phyloP scores from a whole-genome alignment of 2,329 filamentous ascomycete genomes.

The Fusarium sp. region DNA sequence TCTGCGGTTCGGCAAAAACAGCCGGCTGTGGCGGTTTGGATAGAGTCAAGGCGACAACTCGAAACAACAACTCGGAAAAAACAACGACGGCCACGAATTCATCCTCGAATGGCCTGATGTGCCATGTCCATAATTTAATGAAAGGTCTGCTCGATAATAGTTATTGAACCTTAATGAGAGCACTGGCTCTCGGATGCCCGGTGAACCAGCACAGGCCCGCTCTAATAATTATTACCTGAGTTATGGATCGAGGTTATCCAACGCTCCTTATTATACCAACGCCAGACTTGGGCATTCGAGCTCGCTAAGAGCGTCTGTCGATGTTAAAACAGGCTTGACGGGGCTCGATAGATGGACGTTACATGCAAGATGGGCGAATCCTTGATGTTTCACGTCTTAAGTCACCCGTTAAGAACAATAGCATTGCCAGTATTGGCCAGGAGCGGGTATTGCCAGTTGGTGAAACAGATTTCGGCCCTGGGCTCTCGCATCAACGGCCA shows the following conservation, averaged over 20 bases:
- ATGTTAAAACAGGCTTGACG: background rate
- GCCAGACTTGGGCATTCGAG: background rate
- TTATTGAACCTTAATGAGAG: slow-evolving; percentile 13
- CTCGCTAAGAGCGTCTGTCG: slow-evolving; percentile 7
- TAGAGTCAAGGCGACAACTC: background rate
- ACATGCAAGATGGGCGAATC: slow-evolving; percentile 12
- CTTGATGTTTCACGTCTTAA: slow-evolving; percentile 38
- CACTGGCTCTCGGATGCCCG: background rate
- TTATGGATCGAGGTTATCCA: slow-evolving; percentile 6
- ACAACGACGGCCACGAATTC: background rate
- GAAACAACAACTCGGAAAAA: background rate
- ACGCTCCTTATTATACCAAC: background rate
- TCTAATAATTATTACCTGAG: slow-evolving; percentile 1
- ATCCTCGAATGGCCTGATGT: background rate
- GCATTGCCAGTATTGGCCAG: slow-evolving; percentile 37
- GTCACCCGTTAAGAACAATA: slow-evolving; percentile 32
- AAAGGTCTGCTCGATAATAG: slow-evolving; percentile 13
- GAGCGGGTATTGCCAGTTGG: slow-evolving; percentile 23
- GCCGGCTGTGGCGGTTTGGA: background rate
- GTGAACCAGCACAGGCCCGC: slow-evolving; percentile 19
- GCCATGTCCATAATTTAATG: background rate
- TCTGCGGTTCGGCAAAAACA: slow-evolving; percentile 2
- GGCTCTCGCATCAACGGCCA: slow-evolving; percentile 13
- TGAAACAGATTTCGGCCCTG: slow-evolving; percentile 25
- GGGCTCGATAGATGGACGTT: slow-evolving; percentile 5